Base-by-base conservation (phyloP, 306 rosid genomes). In the Vigna radiata region DNA sequence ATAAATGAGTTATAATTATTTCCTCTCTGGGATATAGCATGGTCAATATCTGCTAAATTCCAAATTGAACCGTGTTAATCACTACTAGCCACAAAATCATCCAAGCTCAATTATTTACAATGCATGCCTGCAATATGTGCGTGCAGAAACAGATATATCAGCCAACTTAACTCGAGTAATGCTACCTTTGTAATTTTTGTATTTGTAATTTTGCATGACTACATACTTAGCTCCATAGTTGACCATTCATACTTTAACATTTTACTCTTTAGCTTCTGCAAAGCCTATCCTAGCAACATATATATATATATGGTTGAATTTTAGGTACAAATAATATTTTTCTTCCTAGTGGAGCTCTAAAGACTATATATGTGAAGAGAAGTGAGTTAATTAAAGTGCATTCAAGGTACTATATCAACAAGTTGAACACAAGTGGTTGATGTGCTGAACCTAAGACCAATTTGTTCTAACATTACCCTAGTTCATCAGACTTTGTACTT, bases 51-150 rank as follows among this genome's bases (percentile, higher is more conserved):
- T 78, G 71, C 79, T 81, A 85, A 69, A 69, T 15, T 81, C 83
- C 88, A 85, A 85, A 31, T 23, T 74, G 85, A 81, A 41, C 25
- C 56, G 68, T 58, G 83, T 74, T 81, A 58, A 55, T 62, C 68
- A 74, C 18, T 78, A 85, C 3, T 85, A 25, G 83, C 81, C 85
- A 81, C 50, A 31, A 74, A 69, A 74, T 85, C 79, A 47, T 85
- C 85, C 88, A 85, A 81, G 70, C 66, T 49, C 52, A 61, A 74
- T 78, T 69, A 62, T 82, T 75, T 79, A 70, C 83, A 14, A 55
- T 6, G 50, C 48, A 58, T 85, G 79, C 86, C 80, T 82, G 82
- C 86, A 72, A 66, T 56, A 23, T 72, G 52, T 61, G 53, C 77
- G 29, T 25, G 71, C 59, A 62, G 63, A 72, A 81, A 73, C 76